Evolutionary conservation across 495 filamentous ascomycete species (phyloP).

Genomic region (Penicillium waksmanii): DNA sequence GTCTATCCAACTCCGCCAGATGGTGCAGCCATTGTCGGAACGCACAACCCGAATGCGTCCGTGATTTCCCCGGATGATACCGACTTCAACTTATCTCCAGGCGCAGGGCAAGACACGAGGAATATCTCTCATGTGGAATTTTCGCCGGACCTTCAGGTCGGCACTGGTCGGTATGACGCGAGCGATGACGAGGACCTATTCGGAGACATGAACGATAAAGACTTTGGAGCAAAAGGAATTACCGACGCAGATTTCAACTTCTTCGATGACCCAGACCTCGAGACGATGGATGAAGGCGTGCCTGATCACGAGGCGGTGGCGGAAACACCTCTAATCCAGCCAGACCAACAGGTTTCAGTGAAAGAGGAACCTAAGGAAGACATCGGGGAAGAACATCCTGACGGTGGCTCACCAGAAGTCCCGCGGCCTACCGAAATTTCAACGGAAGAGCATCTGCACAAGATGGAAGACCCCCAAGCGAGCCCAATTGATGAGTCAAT

Average conservation of each 20-base stretch:
- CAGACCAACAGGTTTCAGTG: background rate
- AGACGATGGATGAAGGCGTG: constrained; percentile 28
- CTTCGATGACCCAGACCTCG: constrained; percentile 69
- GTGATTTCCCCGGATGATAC: constrained; percentile 40
- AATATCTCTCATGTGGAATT: constrained; percentile 25
- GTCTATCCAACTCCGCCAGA: constrained; percentile 92
- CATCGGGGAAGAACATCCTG: background rate
- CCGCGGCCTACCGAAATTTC: background rate
- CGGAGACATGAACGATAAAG: constrained; percentile 70
- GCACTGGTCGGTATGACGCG: constrained; percentile 50
- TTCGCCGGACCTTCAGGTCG: constrained; percentile 34
- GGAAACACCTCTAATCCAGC: constrained; percentile 3
- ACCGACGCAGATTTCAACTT: constrained; percentile 91
- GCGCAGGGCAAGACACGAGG: constrained; percentile 24
- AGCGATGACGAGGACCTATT: constrained; percentile 66
- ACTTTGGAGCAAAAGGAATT: constrained; percentile 81
- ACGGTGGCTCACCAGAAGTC: background rate
- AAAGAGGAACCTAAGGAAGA: constrained; percentile 17
- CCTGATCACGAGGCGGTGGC: constrained; percentile 14
- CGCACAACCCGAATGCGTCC: constrained; percentile 25
- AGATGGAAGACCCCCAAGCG: background rate
- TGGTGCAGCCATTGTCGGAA: constrained; percentile 54
- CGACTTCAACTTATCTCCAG: constrained; percentile 24
- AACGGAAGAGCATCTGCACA: background rate
- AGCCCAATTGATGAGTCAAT: constrained; percentile 14